Percentiles rank a stretch among this genome's conserved stretches.
phyloP scores from a whole-genome alignment of 139 green algal species.

The Tetraselmis striata region DNA sequence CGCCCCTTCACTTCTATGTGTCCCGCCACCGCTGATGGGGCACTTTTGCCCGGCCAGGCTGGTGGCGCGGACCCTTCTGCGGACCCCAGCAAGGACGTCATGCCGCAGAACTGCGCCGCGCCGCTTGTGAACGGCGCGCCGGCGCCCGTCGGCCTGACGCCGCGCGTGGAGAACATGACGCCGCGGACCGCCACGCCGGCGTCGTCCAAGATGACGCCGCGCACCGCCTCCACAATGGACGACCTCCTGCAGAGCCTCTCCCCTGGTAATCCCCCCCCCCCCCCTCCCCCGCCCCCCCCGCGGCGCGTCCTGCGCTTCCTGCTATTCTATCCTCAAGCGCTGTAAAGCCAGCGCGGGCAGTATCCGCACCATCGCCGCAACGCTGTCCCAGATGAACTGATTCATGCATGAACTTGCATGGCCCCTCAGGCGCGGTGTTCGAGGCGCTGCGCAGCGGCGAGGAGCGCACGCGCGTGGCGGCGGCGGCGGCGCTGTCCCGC shows the following conservation, averaged over 20 bases:
- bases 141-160: background rate
- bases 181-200: background rate
- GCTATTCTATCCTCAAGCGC: no score
- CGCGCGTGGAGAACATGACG: background rate
- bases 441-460: background rate
- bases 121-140: background rate
- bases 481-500: background rate
- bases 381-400: no score
- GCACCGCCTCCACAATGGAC: background rate
- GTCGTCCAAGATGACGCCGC: background rate
- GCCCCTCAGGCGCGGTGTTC: background rate
- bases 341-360: no score
- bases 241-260: background rate
- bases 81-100: background rate
- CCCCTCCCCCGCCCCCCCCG: no score
- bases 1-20: no score
- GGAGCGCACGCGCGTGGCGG: background rate
- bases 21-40: no score
- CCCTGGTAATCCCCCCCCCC: background rate
- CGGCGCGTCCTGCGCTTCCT: no score
- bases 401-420: no score
- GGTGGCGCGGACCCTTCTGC: background rate
- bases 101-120: background rate
- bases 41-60: no score
- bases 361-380: no score